phyloP scores from a whole-genome alignment of 2,329 filamentous ascomycete species.

The Pseudocercospora vitis region DNA sequence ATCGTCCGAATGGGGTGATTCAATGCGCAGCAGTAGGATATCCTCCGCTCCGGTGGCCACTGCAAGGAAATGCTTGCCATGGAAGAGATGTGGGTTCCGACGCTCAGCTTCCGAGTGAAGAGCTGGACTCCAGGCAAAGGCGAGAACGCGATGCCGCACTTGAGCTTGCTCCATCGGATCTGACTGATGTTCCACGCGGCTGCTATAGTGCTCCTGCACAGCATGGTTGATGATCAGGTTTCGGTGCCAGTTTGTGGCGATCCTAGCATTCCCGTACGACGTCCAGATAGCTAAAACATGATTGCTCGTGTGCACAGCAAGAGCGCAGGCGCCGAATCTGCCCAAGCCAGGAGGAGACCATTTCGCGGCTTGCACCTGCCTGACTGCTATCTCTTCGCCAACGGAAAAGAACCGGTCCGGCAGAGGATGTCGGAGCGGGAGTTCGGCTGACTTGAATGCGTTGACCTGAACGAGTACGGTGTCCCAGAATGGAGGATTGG shows the following conservation, averaged over 20 bases:
- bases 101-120: conserved; percentile 19
- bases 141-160: conserved; percentile 42
- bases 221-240: conserved; percentile 54
- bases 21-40: conserved; percentile 40
- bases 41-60: conserved; percentile 46
- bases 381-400: conserved; percentile 59
- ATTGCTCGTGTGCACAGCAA: conserved; percentile 59
- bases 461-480: conserved; percentile 50
- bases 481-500: conserved; percentile 36
- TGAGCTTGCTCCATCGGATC: conserved; percentile 24
- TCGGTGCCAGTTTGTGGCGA: conserved; percentile 52
- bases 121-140: conserved; percentile 44
- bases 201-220: conserved; percentile 44
- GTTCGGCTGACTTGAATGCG: conserved; percentile 53
- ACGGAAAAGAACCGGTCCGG: conserved; percentile 53
- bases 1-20: conserved; percentile 40
- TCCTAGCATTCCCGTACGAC: conserved; percentile 44
- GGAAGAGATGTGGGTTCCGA: conserved; percentile 8
- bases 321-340: conserved; percentile 54
- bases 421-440: conserved; percentile 48
- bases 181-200: conserved; percentile 23
- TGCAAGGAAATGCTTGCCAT: conserved; percentile 36
- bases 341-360: conserved; percentile 61
- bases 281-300: conserved; percentile 59
- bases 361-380: conserved; percentile 49